phyloP scores from a whole-genome alignment of 2,329 filamentous ascomycete species.

The Sordariomycetes sp. region DNA sequence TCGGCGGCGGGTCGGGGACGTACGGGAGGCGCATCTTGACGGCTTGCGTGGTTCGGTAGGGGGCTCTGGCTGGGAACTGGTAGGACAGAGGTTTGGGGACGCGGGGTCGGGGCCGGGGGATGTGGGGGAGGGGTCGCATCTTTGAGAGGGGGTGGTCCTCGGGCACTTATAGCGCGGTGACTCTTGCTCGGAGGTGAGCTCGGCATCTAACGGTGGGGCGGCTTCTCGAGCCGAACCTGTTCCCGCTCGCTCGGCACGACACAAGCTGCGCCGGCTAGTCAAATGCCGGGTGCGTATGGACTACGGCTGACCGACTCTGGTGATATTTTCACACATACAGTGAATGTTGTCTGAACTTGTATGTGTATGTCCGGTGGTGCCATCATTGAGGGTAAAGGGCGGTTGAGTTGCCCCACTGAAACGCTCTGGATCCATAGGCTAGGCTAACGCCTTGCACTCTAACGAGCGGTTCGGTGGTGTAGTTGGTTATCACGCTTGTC shows the following conservation, averaged over 20 bases:
- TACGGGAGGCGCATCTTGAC: conserved; percentile 57
- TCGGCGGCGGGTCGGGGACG: conserved; percentile 39
- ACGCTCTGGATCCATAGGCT: background rate
- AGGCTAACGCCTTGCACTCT: background rate
- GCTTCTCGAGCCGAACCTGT: background rate
- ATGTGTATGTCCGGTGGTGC: too few species aligned
- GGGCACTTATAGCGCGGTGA: background rate
- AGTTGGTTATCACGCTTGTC: conserved; percentile 7
- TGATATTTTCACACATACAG: too few species aligned
- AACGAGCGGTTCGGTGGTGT: conserved; percentile 5
- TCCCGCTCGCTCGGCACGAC: background rate
- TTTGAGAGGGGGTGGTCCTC: background rate
- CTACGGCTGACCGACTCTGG: too few species aligned
- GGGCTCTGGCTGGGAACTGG: background rate
- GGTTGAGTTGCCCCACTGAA: too few species aligned
- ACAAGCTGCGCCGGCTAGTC: background rate
- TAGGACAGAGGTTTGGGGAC: background rate
- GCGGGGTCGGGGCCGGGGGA: background rate
- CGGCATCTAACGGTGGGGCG: background rate
- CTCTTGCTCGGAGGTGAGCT: background rate
- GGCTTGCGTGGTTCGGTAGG: conserved; percentile 7
- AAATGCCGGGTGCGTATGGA: too few species aligned
- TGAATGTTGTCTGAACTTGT: too few species aligned
- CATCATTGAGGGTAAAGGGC: too few species aligned
- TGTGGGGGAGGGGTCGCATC: background rate